Evolutionary conservation across 1,284 basidiomycete species (phyloP), one percentile per base, ranked within the genome.

Genomic region (Anthracocystis setariae): DNA sequence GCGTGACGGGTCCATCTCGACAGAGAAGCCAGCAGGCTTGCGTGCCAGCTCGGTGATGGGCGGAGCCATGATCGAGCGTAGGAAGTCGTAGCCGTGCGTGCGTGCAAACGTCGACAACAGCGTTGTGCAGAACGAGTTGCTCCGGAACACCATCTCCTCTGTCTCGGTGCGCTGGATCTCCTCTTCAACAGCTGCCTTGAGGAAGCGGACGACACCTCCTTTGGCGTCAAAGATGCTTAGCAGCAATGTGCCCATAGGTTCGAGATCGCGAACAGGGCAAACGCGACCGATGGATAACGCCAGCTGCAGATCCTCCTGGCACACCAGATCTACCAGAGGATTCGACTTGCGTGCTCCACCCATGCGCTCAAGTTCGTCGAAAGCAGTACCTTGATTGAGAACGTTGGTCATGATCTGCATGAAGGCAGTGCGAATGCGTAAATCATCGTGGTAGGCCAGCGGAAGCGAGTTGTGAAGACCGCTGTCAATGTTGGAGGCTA

Each of bases 371-470:
- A 80, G 61, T 48, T 79, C 75, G 63, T 80, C 76, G 33, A 80
- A 76, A 21, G 86, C 84, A 7, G 87, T 85, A 55, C 86, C 86
- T 76, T 91, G 90, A 15, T 89, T 88, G 49, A 96, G 87, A 4
- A 94, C 92, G 46, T 91, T 88, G 46, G 91, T 89, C 83, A 94
- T 92, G n/a, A 94, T 89, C 78, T 91, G 89, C 52, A 92, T 89
- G 79, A 94, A 95, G 23, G 93, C 92, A 3, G 88, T 87, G 35
- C 92, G 88, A 77, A 91, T 90, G 25, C 88, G 84, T 17, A 87
- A 85, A 77, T 94, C 91, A 25, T 86, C 84, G 76, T 92, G 90
- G 76, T 93, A 94, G 3, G 91, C 92, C 55, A 92, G 84, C 2
- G 89, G 85, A 25, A 95, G 87, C 77, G 91, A 93, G 81, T 93